Evolutionary conservation across 2,329 filamentous ascomycete species (phyloP), one percentile per base, ranked within the genome.

Genomic region (Mycosphaerella sp.): DNA sequence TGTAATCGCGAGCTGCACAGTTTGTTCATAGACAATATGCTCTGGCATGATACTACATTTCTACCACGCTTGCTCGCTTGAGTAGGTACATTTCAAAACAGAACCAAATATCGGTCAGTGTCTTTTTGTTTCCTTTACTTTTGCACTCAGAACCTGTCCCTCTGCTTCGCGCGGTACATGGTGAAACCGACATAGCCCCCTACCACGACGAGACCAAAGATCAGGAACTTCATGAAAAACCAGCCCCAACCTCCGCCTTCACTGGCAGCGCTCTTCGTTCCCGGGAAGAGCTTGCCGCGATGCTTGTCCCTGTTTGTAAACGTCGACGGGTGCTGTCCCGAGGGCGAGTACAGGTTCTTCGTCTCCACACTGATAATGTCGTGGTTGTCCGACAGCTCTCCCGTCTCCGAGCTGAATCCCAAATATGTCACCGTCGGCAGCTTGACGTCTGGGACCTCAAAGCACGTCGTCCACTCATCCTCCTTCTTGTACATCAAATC

Each of bases 361-460:
- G 92, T 85, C 60, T 84, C 78, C 65, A 98, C 81, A 48, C 83
- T 86, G 69, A 97, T 83, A 72, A 98, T 95, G 74, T 98, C 93
- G 78, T 96, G 92, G 78, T 95, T 95, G 75, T 98, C 93, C 73
- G 85, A 89, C 62, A 98, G 82, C 76, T 98, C 92, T 67, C 93
- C 93, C 12, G 93, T 97, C 77, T 97, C 92, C 53, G 89, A 86
- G 64, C 82, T 79, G 74, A 85, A 82, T 59, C 82, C 82, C 5
- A 85, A 73, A 69, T 85, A 85, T 29, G 80, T 75, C 51, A 84
- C 80, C 8, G 78, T 76, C n/a, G 93, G 93, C 61, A 98, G 86
- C 65, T 87, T 84, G 65, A 84, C 78, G 54, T 79, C 70, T 38
- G 72, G 73, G 40, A 83, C 70, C 67, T 88, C 85, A 75, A 98